These are phyloP conservation scores for Phytophthora uliginosa DNA, from an alignment of 352 stramenopile species.

Conservation along the genomic window DNA sequence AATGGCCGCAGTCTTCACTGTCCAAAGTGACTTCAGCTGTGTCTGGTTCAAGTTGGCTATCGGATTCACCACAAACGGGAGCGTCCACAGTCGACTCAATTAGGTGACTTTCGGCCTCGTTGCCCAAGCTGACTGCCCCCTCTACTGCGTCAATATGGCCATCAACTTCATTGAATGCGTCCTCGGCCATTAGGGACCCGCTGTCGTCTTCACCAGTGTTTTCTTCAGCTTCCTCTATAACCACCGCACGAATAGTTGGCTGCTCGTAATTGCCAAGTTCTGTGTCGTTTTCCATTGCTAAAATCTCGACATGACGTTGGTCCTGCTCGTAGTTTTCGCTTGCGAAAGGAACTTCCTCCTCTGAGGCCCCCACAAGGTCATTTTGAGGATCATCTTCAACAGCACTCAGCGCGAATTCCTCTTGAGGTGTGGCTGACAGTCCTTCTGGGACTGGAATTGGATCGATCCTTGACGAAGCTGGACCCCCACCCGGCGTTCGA, in stretches of 20 bases:
- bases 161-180: neutral
- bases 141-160: neutral
- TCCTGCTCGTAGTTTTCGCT: neutral
- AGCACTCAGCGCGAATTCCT: neutral
- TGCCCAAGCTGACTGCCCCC: neutral
- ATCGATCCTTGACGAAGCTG: slow-evolving; percentile 16
- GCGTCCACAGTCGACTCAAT: neutral
- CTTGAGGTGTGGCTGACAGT: neutral
- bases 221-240: neutral
- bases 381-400: neutral
- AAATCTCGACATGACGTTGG: neutral
- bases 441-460: neutral
- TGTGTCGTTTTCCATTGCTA: neutral
- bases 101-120: neutral
- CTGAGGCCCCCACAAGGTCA: neutral
- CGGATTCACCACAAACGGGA: neutral
- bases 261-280: neutral
- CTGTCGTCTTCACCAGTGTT: slow-evolving; percentile 4
- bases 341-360: neutral
- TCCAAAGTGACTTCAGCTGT: neutral
- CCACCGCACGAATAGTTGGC: neutral
- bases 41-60: neutral
- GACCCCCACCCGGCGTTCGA: slow-evolving; percentile 16
- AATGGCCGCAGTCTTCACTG: neutral
- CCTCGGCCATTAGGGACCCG: neutral